These are phyloP conservation scores for Russula vinacea DNA, from an alignment of 768 basidiomycete species.

Conservation along the genomic window DNA sequence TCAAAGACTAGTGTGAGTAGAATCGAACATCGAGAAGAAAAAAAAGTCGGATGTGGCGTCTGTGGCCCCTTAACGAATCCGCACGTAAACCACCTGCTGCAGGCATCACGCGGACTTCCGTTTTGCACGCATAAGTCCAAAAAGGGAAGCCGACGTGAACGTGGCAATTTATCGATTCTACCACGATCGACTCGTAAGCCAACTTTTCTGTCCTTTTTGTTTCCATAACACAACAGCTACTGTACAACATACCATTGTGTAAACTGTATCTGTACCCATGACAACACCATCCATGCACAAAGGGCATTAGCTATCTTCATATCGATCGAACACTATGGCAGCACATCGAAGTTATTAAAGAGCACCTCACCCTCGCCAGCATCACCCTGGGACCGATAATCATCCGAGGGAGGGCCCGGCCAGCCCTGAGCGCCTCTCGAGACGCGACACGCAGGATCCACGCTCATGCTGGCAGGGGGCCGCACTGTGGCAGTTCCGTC, in stretches of 20 bases:
- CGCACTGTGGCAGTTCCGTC: constrained; percentile 4
- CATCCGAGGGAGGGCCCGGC: background rate
- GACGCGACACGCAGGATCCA: constrained; percentile 13
- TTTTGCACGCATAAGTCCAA: constrained; percentile 23
- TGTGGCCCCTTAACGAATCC: constrained; percentile 21
- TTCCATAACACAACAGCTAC: background rate
- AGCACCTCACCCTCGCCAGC: background rate
- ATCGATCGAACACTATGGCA: constrained; percentile 2
- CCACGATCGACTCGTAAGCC: constrained; percentile 20
- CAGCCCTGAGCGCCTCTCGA: background rate
- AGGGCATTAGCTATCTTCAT: background rate
- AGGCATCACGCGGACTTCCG: constrained; percentile 23
- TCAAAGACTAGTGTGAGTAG: background rate
- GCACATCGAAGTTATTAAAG: background rate
- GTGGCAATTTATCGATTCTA: constrained; percentile 25
- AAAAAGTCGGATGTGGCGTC: constrained; percentile 11
- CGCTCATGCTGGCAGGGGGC: constrained; percentile 7
- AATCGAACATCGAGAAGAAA: constrained; percentile 2
- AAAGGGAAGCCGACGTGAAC: constrained; percentile 22
- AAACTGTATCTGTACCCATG: background rate
- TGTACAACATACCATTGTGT: background rate
- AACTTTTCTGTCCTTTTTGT: background rate
- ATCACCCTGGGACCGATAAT: background rate
- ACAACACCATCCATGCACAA: background rate
- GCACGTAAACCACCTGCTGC: constrained; percentile 29